Conservation (phyloP, 352 stramenopile species). For the Phytophthora foliorum region DNA sequence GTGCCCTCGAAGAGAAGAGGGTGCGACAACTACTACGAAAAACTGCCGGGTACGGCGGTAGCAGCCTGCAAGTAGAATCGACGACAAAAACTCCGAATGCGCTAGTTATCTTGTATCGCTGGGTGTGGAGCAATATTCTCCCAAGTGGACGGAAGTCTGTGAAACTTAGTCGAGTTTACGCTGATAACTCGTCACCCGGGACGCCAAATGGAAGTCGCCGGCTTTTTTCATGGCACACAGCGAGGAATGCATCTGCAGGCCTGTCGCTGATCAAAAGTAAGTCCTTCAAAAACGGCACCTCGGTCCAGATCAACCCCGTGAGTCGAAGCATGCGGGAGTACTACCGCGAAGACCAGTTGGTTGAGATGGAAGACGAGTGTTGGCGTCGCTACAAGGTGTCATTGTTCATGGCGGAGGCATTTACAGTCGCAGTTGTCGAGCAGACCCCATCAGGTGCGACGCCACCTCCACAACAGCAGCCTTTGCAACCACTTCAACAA, state of each 20-base stretch:
- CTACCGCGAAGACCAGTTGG: conserved; percentile 54
- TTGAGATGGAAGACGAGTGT: conserved; percentile 77
- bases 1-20: conserved; percentile 51
- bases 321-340: conserved; percentile 58
- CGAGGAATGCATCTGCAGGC: conserved; percentile 3
- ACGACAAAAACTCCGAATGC: not conserved
- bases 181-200: conserved; percentile 2
- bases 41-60: conserved; percentile 21
- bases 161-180: conserved; percentile 27
- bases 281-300: conserved; percentile 61
- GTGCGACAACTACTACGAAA: conserved; percentile 53
- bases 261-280: conserved; percentile 45
- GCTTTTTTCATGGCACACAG: conserved; percentile 23
- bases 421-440: conserved; percentile 15
- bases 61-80: not conserved
- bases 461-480: not conserved
- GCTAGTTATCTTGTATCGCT: conserved; percentile 4
- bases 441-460: not conserved
- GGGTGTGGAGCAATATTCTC: conserved; percentile 16
- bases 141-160: conserved; percentile 20
- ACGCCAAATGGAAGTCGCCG: conserved; percentile 5
- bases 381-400: conserved; percentile 80
- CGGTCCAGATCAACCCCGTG: conserved; percentile 65
- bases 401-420: conserved; percentile 62
- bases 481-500: not conserved